These are phyloP conservation scores for Plasmodium yoelii DNA, from an alignment of 169 alveolate genomes.

Conservation along the genomic window DNA sequence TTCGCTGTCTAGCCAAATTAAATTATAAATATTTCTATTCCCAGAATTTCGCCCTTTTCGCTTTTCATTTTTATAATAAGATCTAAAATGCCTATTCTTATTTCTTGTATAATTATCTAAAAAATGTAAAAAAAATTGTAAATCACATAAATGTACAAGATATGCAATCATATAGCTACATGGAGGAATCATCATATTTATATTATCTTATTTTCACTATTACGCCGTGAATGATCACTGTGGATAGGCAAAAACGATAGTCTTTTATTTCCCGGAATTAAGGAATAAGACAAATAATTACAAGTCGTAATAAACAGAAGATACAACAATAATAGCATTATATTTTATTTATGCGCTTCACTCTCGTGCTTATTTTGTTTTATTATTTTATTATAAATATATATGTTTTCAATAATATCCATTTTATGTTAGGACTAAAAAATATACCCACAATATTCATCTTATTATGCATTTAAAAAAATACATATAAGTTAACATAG, in stretches of 20 bases:
- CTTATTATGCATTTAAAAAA: background rate
- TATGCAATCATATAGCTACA: background rate
- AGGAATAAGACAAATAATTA: constrained; percentile 20
- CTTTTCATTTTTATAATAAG: constrained; percentile 28
- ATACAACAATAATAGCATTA: constrained; percentile 57
- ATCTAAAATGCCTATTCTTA: constrained; percentile 11
- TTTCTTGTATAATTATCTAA: constrained; percentile 27
- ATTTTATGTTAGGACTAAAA: constrained; percentile 12
- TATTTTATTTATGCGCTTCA: constrained; percentile 18
- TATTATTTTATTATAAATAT: no score
- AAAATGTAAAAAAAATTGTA: background rate
- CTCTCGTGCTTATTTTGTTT: constrained; percentile 6
- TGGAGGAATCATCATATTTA: background rate
- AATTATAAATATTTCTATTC: constrained; percentile 29
- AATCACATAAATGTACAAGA: background rate
- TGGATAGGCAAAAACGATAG: constrained; percentile 59
- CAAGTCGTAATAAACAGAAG: constrained; percentile 17
- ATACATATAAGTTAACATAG: background rate
- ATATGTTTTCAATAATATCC: constrained; percentile 8
- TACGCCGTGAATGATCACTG: constrained; percentile 17
- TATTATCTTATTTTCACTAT: constrained; percentile 15
- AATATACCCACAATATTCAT: background rate
- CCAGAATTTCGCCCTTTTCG: background rate
- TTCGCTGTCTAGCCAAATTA: constrained; percentile 12
- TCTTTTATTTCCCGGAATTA: constrained; percentile 30